Evolutionary conservation across 2,329 filamentous ascomycete species (phyloP).

Genomic region (Pyrenophora tritici-repentis): DNA sequence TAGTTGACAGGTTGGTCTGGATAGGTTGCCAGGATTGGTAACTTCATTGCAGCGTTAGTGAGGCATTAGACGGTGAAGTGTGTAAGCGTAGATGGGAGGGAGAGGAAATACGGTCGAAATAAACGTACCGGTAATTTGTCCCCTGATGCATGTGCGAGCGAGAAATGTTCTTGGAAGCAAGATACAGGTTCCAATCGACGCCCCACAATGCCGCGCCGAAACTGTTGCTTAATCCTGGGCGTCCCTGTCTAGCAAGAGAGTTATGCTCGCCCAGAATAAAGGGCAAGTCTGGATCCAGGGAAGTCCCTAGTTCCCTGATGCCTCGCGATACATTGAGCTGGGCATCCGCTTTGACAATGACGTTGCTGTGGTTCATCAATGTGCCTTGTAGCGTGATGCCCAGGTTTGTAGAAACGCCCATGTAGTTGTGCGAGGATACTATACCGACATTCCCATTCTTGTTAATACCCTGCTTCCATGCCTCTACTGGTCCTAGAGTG

Average conservation of each 20-base stretch:
- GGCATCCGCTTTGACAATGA: slow-evolving; percentile 31
- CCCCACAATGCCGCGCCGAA: slow-evolving; percentile 71
- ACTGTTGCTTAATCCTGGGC: slow-evolving; percentile 65
- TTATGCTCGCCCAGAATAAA: slow-evolving; percentile 67
- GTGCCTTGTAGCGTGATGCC: slow-evolving; percentile 67
- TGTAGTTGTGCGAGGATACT: slow-evolving; percentile 67
- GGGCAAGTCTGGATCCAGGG: slow-evolving; percentile 50
- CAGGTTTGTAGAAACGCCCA: slow-evolving; percentile 60
- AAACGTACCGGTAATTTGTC: slow-evolving; percentile 63
- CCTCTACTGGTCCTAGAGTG: neutral
- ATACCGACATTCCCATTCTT: slow-evolving; percentile 52
- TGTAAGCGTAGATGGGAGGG: too few relatives aligned
- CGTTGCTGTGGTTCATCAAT: slow-evolving; percentile 66
- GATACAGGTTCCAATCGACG: slow-evolving; percentile 65
- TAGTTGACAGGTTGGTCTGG: slow-evolving; percentile 53
- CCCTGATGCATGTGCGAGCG: slow-evolving; percentile 70
- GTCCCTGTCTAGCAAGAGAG: slow-evolving; percentile 65
- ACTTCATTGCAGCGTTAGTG: neutral
- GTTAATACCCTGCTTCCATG: neutral
- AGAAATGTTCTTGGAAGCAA: slow-evolving; percentile 59
- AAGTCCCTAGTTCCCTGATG: slow-evolving; percentile 52
- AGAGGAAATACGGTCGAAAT: neutral
- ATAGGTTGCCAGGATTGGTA: slow-evolving; percentile 62
- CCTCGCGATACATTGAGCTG: slow-evolving; percentile 49
- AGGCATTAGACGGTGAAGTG: neutral